Evolutionary conservation across 176 grass and related monocot genomes (phyloP).

Genomic region (Oryza coarctata): DNA sequence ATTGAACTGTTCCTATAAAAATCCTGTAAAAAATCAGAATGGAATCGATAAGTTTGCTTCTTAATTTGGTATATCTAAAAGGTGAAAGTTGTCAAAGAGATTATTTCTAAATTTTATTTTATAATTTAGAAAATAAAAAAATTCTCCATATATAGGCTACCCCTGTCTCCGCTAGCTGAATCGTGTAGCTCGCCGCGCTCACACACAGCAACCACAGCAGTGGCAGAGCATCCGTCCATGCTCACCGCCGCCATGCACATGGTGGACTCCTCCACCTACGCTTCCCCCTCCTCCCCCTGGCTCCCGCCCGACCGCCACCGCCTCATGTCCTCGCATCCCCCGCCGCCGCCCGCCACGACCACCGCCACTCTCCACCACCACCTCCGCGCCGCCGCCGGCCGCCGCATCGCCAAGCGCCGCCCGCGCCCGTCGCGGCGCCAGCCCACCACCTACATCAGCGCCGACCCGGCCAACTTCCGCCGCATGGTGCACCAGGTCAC

Average conservation of each 20-base stretch:
- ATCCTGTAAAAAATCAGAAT: no score
- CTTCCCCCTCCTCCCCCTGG: background rate
- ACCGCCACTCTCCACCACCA: background rate
- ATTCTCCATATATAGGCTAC: background rate
- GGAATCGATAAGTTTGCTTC: no score
- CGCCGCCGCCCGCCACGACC: background rate
- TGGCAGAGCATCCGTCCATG: background rate
- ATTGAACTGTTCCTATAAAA: no score
- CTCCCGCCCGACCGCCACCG: background rate
- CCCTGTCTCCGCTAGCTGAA: background rate
- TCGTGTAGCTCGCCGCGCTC: background rate
- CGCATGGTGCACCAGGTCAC: conserved; percentile 53
- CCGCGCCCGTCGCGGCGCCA: conserved; percentile 39
- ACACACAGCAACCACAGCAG: background rate
- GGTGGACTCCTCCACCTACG: background rate
- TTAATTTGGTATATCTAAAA: no score
- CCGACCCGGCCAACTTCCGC: conserved; percentile 45
- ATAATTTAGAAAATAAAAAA: background rate
- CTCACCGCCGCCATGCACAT: background rate
- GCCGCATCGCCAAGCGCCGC: conserved; percentile 28
- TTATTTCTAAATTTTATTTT: background rate
- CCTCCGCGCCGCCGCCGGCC: background rate
- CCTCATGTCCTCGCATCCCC: background rate
- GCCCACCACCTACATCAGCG: conserved; percentile 48
- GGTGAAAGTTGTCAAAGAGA: background rate